Conservation (phyloP, 345 rosid species). For the Ricinus communis region DNA sequence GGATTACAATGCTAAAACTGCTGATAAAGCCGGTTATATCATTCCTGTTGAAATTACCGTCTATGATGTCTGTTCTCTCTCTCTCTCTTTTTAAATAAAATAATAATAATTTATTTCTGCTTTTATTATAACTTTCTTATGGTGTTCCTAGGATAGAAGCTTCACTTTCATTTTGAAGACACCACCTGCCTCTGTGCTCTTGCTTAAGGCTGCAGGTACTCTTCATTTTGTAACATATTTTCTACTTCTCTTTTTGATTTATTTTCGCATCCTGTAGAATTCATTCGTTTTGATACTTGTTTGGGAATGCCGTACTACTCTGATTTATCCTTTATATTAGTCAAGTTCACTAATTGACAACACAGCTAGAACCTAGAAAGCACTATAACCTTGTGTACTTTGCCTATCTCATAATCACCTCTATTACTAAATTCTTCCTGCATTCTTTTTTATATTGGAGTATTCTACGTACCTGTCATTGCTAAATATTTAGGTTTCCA, state of each 20-base stretch:
- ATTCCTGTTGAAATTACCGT: conserved; percentile 97
- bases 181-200: conserved; percentile 92
- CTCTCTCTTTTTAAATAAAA: background rate
- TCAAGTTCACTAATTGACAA: too few relatives aligned
- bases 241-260: background rate
- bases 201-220: conserved; percentile 92
- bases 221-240: background rate
- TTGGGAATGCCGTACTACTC: background rate
- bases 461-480: background rate
- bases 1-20: conserved; percentile 96
- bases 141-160: conserved; percentile 72
- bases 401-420: background rate
- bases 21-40: conserved; percentile 89
- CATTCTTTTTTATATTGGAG: background rate
- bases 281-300: background rate
- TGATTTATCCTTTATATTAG: background rate
- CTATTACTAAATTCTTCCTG: background rate
- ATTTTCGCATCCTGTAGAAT: background rate
- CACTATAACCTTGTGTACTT: background rate
- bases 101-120: too few relatives aligned
- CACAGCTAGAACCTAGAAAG: background rate
- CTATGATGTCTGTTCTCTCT: conserved; percentile 57
- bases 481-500: too few relatives aligned
- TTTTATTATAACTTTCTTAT: too few relatives aligned
- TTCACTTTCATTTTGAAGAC: conserved; percentile 94